A percentile compares a stretch with the other conserved stretches of the same genome.
phyloP scores from a whole-genome alignment of 1,139 yeast species.

The Wickerhamomyces sp. region DNA sequence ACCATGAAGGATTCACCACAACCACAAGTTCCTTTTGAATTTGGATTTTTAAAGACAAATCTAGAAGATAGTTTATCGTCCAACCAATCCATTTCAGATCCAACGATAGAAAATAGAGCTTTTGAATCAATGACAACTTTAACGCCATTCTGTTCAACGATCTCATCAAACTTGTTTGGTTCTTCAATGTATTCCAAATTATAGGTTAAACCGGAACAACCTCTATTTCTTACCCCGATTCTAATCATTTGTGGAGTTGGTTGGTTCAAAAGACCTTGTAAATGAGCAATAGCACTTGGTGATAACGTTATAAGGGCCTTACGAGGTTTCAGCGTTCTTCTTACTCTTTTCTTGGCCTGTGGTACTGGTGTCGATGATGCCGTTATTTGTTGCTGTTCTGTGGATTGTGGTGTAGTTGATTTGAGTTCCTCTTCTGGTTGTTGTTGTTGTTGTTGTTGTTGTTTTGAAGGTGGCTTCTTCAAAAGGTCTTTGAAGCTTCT shows the following conservation, averaged over 20 bases:
- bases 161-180: conserved; percentile 92
- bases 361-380: conserved; percentile 4
- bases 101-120: conserved; percentile 91
- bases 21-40: conserved; percentile 96
- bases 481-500: conserved; percentile 23
- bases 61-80: conserved; percentile 87
- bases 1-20: conserved; percentile 99
- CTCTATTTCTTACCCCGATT: conserved; percentile 92
- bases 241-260: conserved; percentile 88
- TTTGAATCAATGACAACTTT: conserved; percentile 91
- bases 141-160: conserved; percentile 89
- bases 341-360: conserved; percentile 37
- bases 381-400: background rate
- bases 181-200: conserved; percentile 82
- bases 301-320: conserved; percentile 84
- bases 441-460: background rate
- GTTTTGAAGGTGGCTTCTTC: conserved; percentile 8
- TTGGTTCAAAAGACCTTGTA: conserved; percentile 59
- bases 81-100: conserved; percentile 97
- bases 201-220: conserved; percentile 93
- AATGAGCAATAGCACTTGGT: conserved; percentile 67
- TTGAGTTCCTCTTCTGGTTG: conserved; percentile 1
- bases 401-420: background rate
- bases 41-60: conserved; percentile 90
- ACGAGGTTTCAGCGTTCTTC: conserved; percentile 73